These are phyloP conservation scores for Medicago ruthenica DNA, from an alignment of 306 rosid species.

Conservation along the genomic window DNA sequence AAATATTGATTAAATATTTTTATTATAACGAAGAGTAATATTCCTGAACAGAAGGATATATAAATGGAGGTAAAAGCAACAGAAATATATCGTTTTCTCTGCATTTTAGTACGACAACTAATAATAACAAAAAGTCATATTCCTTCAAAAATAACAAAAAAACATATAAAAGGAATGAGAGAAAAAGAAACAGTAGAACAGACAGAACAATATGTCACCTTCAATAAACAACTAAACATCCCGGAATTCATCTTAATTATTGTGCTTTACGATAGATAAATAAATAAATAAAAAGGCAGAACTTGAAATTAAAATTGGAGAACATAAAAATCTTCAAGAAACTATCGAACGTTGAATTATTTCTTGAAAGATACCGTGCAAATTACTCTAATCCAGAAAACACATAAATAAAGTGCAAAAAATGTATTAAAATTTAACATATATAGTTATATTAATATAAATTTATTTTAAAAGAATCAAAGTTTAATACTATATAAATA, in stretches of 20 bases:
- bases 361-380: background rate
- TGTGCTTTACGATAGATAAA: background rate
- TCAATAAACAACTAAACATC: slow-evolving; percentile 20
- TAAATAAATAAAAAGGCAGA: background rate
- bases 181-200: slow-evolving; percentile 10
- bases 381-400: background rate
- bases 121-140: slow-evolving; percentile 2
- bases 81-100: background rate
- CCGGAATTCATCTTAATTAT: background rate
- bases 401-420: background rate
- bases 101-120: slow-evolving; percentile 6
- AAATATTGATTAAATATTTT: no score
- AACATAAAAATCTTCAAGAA: background rate
- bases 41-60: no score
- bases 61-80: background rate
- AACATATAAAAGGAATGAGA: slow-evolving; percentile 9
- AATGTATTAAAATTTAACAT: background rate
- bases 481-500: no score
- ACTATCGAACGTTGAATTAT: background rate
- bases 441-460: no score
- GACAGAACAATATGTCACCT: slow-evolving; percentile 31
- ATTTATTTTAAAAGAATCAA: no score
- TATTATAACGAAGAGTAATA: no score
- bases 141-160: background rate
- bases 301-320: background rate